Conservation (phyloP, 2,329 filamentous ascomycete genomes). For the Cladosporium sp. region DNA sequence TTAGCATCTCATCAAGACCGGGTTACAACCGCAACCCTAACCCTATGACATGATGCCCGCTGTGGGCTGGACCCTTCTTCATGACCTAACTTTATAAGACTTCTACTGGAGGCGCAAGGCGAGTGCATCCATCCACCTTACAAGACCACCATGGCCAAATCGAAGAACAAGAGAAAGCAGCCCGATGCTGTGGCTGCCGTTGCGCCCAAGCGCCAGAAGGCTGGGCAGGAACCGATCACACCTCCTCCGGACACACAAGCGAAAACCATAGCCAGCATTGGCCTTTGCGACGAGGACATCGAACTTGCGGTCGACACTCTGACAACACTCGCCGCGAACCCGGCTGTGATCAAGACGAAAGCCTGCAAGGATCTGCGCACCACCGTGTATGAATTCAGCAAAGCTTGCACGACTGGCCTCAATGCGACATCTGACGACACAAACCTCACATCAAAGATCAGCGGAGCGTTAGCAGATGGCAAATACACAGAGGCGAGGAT, state of each 20-base stretch:
- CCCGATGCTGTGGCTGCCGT: not conserved
- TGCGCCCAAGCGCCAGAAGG: constrained; percentile 4
- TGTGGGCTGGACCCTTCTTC: too few species aligned
- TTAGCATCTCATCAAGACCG: too few species aligned
- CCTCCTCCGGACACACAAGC: constrained; percentile 11
- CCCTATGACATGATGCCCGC: too few species aligned
- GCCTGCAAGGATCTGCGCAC: constrained; percentile 61
- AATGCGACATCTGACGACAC: constrained; percentile 55
- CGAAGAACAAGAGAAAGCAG: constrained; percentile 13
- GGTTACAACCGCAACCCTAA: too few species aligned
- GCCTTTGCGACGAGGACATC: constrained; percentile 49
- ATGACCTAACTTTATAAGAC: too few species aligned
- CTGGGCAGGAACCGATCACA: constrained; percentile 11
- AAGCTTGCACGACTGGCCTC: constrained; percentile 62
- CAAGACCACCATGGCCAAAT: constrained; percentile 1
- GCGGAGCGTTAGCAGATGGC: constrained; percentile 60
- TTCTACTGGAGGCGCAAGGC: too few species aligned
- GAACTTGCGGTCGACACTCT: constrained; percentile 64
- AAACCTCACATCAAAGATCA: constrained; percentile 63
- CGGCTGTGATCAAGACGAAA: constrained; percentile 62
- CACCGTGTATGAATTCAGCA: constrained; percentile 64
- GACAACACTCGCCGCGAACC: constrained; percentile 53
- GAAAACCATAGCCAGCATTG: constrained; percentile 11
- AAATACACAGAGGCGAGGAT: constrained; percentile 62
- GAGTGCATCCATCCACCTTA: too few species aligned